phyloP scores from a whole-genome alignment of 192 early-diverging fungal genomes.

The Coemansia sp. region DNA sequence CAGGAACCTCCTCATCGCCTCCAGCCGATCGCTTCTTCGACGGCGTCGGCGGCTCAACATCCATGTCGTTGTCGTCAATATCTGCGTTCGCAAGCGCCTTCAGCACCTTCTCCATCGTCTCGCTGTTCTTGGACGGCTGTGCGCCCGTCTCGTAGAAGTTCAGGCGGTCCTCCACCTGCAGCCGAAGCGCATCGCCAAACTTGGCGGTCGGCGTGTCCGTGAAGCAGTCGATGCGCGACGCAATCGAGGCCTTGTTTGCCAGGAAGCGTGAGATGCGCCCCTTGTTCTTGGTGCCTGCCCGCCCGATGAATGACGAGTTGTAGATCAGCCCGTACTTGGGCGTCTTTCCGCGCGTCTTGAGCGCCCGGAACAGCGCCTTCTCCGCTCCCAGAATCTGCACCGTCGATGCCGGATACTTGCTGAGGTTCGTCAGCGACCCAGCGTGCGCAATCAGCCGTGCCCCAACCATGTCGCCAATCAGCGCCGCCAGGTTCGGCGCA shows the following conservation, averaged over 20 bases:
- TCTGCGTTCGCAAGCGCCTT: conserved; percentile 65
- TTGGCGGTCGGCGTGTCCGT: conserved; percentile 80
- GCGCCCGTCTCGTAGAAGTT: conserved; percentile 91
- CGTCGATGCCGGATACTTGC: conserved; percentile 96
- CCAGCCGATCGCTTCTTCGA: conserved; percentile 55
- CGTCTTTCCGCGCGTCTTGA: conserved; percentile 95
- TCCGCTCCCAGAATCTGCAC: conserved; percentile 98
- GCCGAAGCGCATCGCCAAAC: conserved; percentile 89
- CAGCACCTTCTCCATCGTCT: conserved; percentile 88
- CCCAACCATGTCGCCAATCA: conserved; percentile 95
- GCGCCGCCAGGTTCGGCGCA: conserved; percentile 92
- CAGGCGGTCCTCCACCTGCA: conserved; percentile 96
- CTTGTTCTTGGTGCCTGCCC: conserved; percentile 97
- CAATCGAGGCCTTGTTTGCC: conserved; percentile 98
- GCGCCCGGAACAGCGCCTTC: conserved; percentile 96
- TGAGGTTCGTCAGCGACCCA: conserved; percentile 93
- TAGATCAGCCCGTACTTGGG: conserved; percentile 98
- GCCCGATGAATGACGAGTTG: conserved; percentile 94
- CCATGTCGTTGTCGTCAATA: conserved; percentile 57
- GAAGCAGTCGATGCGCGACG: conserved; percentile 97
- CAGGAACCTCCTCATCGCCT: conserved; percentile 33
- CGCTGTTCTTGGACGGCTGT: conserved; percentile 84
- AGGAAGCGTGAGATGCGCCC: conserved; percentile 93
- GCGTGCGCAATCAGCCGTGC: conserved; percentile 97
- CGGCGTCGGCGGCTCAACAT: conserved; percentile 20